phyloP scores from a whole-genome alignment of 192 early-diverging fungal genomes.

The Podochytrium sp. region DNA sequence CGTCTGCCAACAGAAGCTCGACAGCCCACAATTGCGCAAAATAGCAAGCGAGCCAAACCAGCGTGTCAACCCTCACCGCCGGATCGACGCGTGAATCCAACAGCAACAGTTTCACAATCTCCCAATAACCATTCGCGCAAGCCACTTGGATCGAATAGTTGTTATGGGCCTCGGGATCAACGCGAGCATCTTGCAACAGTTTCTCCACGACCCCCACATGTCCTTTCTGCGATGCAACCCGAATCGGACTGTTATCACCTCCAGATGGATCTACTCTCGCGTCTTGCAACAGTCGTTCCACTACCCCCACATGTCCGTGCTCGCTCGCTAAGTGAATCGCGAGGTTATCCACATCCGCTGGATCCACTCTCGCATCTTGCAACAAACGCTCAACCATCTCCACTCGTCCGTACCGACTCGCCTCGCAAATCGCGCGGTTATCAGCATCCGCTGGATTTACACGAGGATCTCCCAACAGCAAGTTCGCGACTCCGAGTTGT shows the following conservation, averaged over 20 bases:
- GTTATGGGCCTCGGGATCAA: background rate
- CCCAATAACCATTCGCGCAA: background rate
- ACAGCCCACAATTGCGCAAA: background rate
- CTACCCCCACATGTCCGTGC: background rate
- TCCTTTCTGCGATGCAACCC: background rate
- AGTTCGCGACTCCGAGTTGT: background rate
- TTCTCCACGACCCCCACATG: background rate
- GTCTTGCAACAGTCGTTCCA: background rate
- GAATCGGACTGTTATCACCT: background rate
- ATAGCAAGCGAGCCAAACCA: background rate
- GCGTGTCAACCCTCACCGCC: background rate
- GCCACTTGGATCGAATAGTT: background rate
- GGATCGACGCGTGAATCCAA: background rate
- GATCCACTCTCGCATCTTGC: background rate
- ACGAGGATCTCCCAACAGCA: background rate
- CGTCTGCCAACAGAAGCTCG: background rate
- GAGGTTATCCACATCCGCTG: background rate
- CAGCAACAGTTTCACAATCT: background rate
- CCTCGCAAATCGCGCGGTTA: background rate
- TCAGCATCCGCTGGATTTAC: background rate
- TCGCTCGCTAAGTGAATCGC: background rate
- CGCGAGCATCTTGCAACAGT: background rate
- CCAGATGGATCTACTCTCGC: background rate
- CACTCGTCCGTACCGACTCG: background rate
- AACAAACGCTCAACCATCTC: background rate